A percentile compares a stretch with the other conserved stretches of the same genome.
Evolutionary conservation across 495 filamentous ascomycete genomes (phyloP).

Genomic region (Endocarpon pusillum): DNA sequence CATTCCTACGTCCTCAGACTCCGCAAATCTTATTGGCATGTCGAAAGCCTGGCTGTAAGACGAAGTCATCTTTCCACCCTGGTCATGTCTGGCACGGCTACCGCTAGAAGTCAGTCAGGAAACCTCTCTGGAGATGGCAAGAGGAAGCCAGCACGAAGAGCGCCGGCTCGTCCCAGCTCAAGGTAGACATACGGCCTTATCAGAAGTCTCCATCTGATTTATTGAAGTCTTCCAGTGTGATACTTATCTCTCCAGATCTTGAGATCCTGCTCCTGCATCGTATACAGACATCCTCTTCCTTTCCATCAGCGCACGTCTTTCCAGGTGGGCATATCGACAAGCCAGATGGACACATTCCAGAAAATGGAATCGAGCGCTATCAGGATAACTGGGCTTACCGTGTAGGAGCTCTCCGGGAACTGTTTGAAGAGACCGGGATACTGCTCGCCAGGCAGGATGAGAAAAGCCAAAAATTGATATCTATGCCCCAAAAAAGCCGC

Average conservation of each 20-base stretch:
- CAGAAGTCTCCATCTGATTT: too few species aligned
- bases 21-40: slow-evolving; percentile 9
- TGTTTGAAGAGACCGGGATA: slow-evolving; percentile 90
- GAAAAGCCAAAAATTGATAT: slow-evolving; percentile 33
- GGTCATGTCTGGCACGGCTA: too few species aligned
- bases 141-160: slow-evolving; percentile 12
- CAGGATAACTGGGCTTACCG: slow-evolving; percentile 52
- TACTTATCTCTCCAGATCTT: slow-evolving; percentile 73
- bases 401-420: slow-evolving; percentile 68
- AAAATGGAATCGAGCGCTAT: slow-evolving; percentile 33
- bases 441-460: slow-evolving; percentile 45
- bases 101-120: too few species aligned
- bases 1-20: too few species aligned
- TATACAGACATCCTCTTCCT: slow-evolving; percentile 63
- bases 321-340: slow-evolving; percentile 79
- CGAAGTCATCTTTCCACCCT: too few species aligned
- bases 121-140: too few species aligned
- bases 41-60: too few species aligned
- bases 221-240: slow-evolving; percentile 56
- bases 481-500: slow-evolving; percentile 29
- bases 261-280: slow-evolving; percentile 78
- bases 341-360: slow-evolving; percentile 42
- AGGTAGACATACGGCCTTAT: too few species aligned
- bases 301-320: slow-evolving; percentile 88
- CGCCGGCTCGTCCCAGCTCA: slow-evolving; percentile 24